Conservation (phyloP, 2,329 filamentous ascomycete species). For the Fusarium staphyleae region DNA sequence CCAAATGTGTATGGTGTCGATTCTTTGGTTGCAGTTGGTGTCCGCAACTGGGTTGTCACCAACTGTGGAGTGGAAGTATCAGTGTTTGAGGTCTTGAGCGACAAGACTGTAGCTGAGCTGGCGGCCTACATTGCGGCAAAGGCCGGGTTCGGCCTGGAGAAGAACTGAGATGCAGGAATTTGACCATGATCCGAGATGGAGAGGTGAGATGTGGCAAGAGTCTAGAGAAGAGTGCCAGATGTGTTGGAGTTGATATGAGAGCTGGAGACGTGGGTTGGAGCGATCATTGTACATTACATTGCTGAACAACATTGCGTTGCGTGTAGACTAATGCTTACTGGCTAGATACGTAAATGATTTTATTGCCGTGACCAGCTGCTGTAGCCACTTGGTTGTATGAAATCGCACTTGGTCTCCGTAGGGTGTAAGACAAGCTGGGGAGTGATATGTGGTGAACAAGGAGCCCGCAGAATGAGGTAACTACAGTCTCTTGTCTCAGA, state of each 20-base stretch:
- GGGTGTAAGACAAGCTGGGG: no score
- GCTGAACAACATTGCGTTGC: background rate
- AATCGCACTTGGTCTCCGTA: no score
- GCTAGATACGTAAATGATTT: background rate
- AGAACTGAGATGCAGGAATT: slow-evolving; percentile 1
- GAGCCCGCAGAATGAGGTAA: background rate
- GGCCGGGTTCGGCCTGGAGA: slow-evolving; percentile 40
- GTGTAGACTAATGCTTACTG: background rate
- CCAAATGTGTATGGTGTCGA: slow-evolving; percentile 59
- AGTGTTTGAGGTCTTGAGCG: slow-evolving; percentile 57
- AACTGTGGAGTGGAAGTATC: slow-evolving; percentile 54
- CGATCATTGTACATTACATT: background rate
- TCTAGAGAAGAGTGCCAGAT: background rate
- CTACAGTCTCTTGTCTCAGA: background rate
- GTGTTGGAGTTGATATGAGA: background rate
- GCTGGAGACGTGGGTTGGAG: background rate
- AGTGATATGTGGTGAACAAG: no score
- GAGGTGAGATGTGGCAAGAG: background rate
- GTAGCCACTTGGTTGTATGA: background rate
- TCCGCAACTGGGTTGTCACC: slow-evolving; percentile 59
- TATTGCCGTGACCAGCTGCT: background rate
- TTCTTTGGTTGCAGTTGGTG: slow-evolving; percentile 59
- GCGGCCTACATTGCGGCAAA: slow-evolving; percentile 47
- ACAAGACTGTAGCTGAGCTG: slow-evolving; percentile 50
- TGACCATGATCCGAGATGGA: no score